Evolutionary conservation across 495 filamentous ascomycete genomes (phyloP), one percentile per base, ranked within the genome.

Genomic region (Penicillium maclennaniae): DNA sequence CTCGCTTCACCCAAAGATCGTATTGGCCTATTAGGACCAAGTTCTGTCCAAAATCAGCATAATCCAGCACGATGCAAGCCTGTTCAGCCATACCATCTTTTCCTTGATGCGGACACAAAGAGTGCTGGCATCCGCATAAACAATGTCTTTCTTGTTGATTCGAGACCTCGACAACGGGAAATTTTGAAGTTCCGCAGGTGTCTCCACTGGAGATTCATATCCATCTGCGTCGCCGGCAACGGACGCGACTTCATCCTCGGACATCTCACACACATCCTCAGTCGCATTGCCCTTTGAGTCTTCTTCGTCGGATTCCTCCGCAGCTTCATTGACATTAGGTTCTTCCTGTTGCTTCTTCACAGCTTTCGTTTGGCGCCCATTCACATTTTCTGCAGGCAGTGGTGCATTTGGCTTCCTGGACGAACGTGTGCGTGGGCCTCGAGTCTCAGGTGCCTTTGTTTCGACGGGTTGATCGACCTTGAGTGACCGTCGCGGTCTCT

Each of bases 21-120:
- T 86, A 95, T 53, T 84, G 83, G 5, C 90, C 90, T 3, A 92
- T 62, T 21, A 89, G 64, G 9, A 85, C 79, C 27, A 91, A 59
- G 19, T 80, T 85, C 84, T 91, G 51, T 9, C 49, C 15, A 4
- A 12, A 19, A 42, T 73, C 36, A 73, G 65, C 49, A 47, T 25
- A 2, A 37, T 41, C 17, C 34, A 19, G 16, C 8, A 7, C 14
- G n/a, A 19, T 4, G 2, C 1, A 6, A 12, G 12, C 12, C 9
- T 15, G 12, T 25, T 16, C 6, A 6, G 20, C 41, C 69, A 39
- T 68, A 76, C 73, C 69, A 62, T 70, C 48, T 69, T 73, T 43
- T 77, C 72, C 43, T 66, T 69, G 25, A 77, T 68, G 20, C 71
- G 70, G 43, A 75, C 62, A 49, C 74, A 77, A 8, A 77, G 61